phyloP scores from a whole-genome alignment of 2,329 filamentous ascomycete species.

The Fusarium duplospermum region DNA sequence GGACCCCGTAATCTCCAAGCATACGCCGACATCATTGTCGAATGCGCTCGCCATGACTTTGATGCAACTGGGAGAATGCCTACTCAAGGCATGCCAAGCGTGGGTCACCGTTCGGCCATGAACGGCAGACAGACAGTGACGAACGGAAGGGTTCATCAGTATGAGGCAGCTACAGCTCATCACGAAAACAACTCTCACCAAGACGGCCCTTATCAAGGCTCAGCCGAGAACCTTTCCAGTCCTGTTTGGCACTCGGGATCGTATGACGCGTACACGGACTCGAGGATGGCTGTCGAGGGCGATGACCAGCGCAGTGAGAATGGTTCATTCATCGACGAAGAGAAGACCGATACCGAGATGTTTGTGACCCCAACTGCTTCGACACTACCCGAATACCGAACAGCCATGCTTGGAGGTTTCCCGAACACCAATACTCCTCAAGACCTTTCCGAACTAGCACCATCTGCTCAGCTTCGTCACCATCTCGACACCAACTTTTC shows the following conservation, averaged over 20 bases:
- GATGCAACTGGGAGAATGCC: background rate
- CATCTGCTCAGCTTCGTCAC: constrained; percentile 6
- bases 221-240: background rate
- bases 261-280: background rate
- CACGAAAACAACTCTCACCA: background rate
- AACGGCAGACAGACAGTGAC: background rate
- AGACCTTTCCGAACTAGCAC: background rate
- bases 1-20: background rate
- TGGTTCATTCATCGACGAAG: background rate
- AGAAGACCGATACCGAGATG: background rate
- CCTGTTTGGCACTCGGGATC: background rate
- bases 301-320: background rate
- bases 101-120: background rate
- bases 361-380: background rate
- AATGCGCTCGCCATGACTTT: background rate
- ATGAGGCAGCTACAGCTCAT: background rate
- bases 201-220: background rate
- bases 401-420: background rate
- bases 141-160: background rate
- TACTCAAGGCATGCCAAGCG: background rate
- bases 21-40: background rate
- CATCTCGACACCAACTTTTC: constrained; percentile 13
- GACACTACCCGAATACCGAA: background rate
- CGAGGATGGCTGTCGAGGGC: background rate
- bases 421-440: background rate